Evolutionary conservation across 106 monocot genomes (phyloP).

Genomic region (Dactylorhiza incarnata): DNA sequence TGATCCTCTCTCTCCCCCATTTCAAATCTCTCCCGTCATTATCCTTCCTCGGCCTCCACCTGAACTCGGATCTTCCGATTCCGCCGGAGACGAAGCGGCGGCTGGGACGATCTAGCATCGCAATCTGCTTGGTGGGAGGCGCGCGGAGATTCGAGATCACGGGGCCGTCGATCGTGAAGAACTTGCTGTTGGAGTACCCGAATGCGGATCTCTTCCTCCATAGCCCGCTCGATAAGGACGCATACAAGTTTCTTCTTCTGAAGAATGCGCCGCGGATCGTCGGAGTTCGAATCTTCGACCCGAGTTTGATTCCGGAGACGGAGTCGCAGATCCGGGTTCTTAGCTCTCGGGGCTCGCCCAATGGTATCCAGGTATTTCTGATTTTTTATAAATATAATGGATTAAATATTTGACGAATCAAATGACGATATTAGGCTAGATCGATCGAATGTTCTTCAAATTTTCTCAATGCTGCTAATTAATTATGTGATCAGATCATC

Average conservation of each 20-base stretch:
- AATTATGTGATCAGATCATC: too few relatives aligned
- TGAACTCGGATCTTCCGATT: background rate
- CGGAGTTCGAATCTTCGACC: conserved; percentile 46
- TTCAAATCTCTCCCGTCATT: background rate
- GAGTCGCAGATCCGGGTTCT: conserved; percentile 42
- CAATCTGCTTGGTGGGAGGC: conserved; percentile 85
- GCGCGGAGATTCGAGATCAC: conserved; percentile 92
- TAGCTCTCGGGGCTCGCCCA: conserved; percentile 55
- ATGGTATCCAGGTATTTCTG: conserved; percentile 65
- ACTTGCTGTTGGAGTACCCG: conserved; percentile 45
- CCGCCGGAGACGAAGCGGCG: background rate
- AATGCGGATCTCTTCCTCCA: conserved; percentile 75
- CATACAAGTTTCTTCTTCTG: conserved; percentile 69
- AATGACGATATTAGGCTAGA: background rate
- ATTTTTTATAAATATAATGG: background rate
- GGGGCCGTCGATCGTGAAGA: conserved; percentile 72
- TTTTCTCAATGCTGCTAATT: too few relatives aligned
- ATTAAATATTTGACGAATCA: background rate
- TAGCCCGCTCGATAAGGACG: conserved; percentile 64
- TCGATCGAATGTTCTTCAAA: too few relatives aligned
- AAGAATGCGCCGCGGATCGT: conserved; percentile 53
- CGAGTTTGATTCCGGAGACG: conserved; percentile 22
- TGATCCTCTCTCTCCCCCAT: background rate
- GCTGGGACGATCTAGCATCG: conserved; percentile 30
- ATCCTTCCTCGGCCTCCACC: background rate